A percentile compares a stretch with the other conserved stretches of the same genome.
Conservation (phyloP, 176 grass and related monocot species). For the Areca catechu region DNA sequence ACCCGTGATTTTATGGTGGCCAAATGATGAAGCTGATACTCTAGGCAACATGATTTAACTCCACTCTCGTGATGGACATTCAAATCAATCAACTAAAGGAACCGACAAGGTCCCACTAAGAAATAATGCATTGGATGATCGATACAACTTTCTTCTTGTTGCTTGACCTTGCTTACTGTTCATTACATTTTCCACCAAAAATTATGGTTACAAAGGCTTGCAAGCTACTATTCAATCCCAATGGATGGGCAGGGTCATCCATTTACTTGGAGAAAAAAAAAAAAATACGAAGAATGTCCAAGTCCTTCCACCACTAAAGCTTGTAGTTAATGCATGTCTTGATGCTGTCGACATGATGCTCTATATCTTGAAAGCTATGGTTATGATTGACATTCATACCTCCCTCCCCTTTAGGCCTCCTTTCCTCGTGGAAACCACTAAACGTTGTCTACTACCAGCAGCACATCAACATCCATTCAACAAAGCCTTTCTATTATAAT, state of each 20-base stretch:
- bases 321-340: not conserved
- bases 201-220: no score
- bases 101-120: no score
- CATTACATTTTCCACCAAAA: no score
- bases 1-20: no score
- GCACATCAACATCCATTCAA: not conserved
- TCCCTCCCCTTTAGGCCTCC: constrained; percentile 3
- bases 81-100: no score
- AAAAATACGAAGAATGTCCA: not conserved
- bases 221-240: no score
- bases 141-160: no score
- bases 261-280: not conserved
- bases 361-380: constrained; percentile 1
- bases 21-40: no score
- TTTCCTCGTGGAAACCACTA: constrained; percentile 3
- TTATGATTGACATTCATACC: constrained; percentile 12
- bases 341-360: not conserved
- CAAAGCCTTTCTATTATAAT: not conserved
- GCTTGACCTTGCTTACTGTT: no score
- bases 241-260: not conserved
- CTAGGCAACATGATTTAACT: no score
- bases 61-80: no score
- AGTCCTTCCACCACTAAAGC: not conserved
- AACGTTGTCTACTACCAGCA: not conserved
- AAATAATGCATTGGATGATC: no score